Evolutionary conservation across 2,329 filamentous ascomycete genomes (phyloP).

Genomic region (Botrytis medusae): DNA sequence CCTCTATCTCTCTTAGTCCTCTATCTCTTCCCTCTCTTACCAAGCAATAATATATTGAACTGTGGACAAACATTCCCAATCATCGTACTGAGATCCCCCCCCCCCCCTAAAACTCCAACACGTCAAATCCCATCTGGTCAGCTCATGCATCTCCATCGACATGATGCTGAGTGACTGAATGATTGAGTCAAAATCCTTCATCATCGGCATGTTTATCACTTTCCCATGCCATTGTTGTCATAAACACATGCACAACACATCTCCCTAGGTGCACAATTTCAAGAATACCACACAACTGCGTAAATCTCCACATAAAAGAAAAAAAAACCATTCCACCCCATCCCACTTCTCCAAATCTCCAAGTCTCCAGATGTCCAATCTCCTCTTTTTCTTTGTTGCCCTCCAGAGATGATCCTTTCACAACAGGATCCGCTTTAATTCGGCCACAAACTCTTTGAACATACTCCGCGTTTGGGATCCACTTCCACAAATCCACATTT

Average conservation of each 20-base stretch:
- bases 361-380: conserved; percentile 11
- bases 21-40: background rate
- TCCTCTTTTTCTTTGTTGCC: background rate
- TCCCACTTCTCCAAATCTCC: conserved; percentile 13
- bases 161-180: background rate
- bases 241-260: background rate
- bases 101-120: background rate
- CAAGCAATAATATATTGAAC: background rate
- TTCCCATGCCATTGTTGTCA: background rate
- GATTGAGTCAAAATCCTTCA: background rate
- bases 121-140: background rate
- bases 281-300: background rate
- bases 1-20: background rate
- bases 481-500: background rate
- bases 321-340: background rate
- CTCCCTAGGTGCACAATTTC: background rate
- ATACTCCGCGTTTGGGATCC: conserved; percentile 10
- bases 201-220: background rate
- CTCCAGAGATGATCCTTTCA: conserved; percentile 1
- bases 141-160: background rate
- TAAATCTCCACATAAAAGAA: background rate
- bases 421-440: background rate
- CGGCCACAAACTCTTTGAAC: background rate
- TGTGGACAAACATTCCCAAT: background rate
- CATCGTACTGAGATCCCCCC: background rate